These are phyloP conservation scores for Hordeum vulgare DNA, from an alignment of 176 grass and related monocot genomes.

Conservation along the genomic window MorexV3_pseudomolecules_assembly NC_058523.1:520821771-520822270, in stretches of 20 bases:
- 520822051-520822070: neutral
- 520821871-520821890: slow-evolving; percentile 48
- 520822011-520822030: neutral
- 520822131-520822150: neutral
- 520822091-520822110: neutral
- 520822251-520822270: neutral
- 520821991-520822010: neutral
- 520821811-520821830: neutral
- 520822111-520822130: neutral
- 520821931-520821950: neutral
- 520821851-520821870: slow-evolving; percentile 79
- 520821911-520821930: slow-evolving; percentile 89
- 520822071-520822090: slow-evolving; percentile 50
- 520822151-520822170: too few species aligned
- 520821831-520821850: slow-evolving; percentile 99
- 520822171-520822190: neutral
- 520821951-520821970: neutral
- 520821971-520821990: neutral
- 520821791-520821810: neutral
- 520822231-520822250: neutral
- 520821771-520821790: neutral
- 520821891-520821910: slow-evolving; percentile 55
- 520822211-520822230: neutral
- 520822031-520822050: slow-evolving; percentile 1
- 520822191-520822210: slow-evolving; percentile 3